Percentiles rank a stretch among this genome's conserved stretches.
Conservation (phyloP, 768 basidiomycete genomes). For the Mycena sanguinolenta region DNA sequence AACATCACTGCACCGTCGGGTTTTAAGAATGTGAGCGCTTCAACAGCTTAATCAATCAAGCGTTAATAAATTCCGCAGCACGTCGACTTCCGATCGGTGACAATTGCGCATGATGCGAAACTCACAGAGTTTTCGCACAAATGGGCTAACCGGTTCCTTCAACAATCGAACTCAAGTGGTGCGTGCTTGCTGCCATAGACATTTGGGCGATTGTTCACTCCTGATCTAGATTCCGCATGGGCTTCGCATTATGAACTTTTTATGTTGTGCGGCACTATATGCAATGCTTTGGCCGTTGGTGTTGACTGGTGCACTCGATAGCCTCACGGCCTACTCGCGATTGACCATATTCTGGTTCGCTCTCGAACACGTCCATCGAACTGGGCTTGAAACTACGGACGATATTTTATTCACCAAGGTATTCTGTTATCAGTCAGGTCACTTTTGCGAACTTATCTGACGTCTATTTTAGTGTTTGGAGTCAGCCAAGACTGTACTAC, state of each 20-base stretch:
- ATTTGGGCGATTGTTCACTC: too few species aligned
- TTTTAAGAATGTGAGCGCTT: conserved; percentile 54
- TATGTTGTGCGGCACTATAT: conserved; percentile 80
- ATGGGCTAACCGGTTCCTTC: conserved; percentile 70
- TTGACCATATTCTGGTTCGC: conserved; percentile 91
- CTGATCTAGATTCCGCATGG: conserved; percentile 1
- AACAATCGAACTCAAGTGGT: conserved; percentile 74
- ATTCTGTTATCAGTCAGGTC: background rate
- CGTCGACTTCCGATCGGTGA: conserved; percentile 77
- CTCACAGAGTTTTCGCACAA: conserved; percentile 73
- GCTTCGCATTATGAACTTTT: conserved; percentile 73
- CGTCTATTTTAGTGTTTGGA: conserved; percentile 69
- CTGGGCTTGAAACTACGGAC: conserved; percentile 74
- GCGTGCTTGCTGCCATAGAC: too few species aligned
- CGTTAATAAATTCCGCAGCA: too few species aligned
- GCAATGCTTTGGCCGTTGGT: background rate
- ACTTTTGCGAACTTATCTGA: conserved; percentile 21
- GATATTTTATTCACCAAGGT: conserved; percentile 79
- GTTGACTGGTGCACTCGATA: conserved; percentile 43
- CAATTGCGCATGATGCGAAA: conserved; percentile 69
- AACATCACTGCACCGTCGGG: conserved; percentile 69
- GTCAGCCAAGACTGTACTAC: conserved; percentile 76
- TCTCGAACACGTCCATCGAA: conserved; percentile 85
- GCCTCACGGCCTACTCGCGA: conserved; percentile 81
- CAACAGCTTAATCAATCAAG: too few species aligned